Base-by-base conservation (phyloP, 2,329 filamentous ascomycete genomes). In the Plenodomus lindquistii region DNA sequence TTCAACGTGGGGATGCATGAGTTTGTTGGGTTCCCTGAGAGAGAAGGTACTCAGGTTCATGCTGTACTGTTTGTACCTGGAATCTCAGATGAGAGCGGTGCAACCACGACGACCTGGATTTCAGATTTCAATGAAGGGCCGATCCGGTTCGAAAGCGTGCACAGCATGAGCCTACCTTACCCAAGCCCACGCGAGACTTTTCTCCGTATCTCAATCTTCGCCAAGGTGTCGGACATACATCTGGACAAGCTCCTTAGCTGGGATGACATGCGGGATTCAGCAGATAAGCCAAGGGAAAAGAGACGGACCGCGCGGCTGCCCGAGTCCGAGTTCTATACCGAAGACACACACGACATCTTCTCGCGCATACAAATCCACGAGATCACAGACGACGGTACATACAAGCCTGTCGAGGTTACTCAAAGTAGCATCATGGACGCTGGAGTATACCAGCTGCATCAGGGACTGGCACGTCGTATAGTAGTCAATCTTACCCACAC, bases 1-100 rank as follows among this genome's bases (percentile, higher is more conserved):
- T 99, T 99, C 76, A 99, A 97, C 64, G 92, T 97, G 4, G 92
- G 97, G 24, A 96, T 99, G 90, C 92, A 96, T 66, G 91, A 97
- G 67, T 84, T 99, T 75, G 77, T 94, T 29, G 94, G 94, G 1
- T 99, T 99, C 61, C 88, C 94, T 0, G 94, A 99, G 74, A 85
- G 93, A 54, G 94, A 99, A 76, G 94, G 94, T 13, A 96, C 90
- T 0, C 88, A 96, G 58, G 91, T 99, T 21, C 94, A 99, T 72
- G 94, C 91, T 1, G 92, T 97, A 73, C 83, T 99, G n/a, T 97
- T 96, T 67, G 86, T 99, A 31, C 91, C 94, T 5, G 91, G 91
- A 7, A 83, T 96, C 10, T 92, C 90, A 0, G 92, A 94, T 67
- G 91, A 77, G 39, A 71, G 90, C 50, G 92, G 93, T 8, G 91